Evolutionary conservation across 2,329 filamentous ascomycete species (phyloP), one percentile per base, ranked within the genome.

Genomic region (Fusarium sp.): DNA sequence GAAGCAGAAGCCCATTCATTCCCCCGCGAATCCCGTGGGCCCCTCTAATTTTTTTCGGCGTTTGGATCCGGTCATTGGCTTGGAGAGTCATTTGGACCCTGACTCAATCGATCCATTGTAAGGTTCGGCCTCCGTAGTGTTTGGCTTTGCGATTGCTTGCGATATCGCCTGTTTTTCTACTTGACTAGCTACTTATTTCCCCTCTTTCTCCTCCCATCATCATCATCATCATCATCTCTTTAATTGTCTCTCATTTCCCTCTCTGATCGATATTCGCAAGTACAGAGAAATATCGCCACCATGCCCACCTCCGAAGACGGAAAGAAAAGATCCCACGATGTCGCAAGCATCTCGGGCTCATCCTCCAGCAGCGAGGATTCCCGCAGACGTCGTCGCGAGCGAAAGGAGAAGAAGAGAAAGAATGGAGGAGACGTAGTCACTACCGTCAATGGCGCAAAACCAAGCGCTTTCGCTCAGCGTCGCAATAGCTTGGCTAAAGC

Each of bases 401-500:
- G 73, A 58, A 74, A 74, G 49, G 59, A 64, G 44, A 66, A 69
- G 61, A 73, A 69, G 67, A 65, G 68, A 13, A 58, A 71, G 12
- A 60, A 69, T 32, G 67, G 70, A 64, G 71, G 62, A 20, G 35
- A 18, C 5, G 8, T 69, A n/a, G 80, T 30, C 7, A 30, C 30
- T 30, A 30, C 83, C 58, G 70, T 79, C 49, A 78, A 81, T 37
- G 75, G 78, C 59, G 72, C 71, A 50, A 77, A 74, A 30, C 57
- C 73, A 6, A 72, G 70, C 32, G 76, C 78, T 11, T 80, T 79
- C 12, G 74, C 77, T 26, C 82, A 85, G 78, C 83, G 87, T 50
- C 83, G 85, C 62, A 83, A 84, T 44, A 90, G 87, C 78, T 76
- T 90, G 60, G 87, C 86, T 81, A 89, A 89, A 72, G 87, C 88